Evolutionary conservation across 345 rosid species (phyloP), one percentile per base, ranked within the genome.

Genomic region (Sonneratia alba): DNA sequence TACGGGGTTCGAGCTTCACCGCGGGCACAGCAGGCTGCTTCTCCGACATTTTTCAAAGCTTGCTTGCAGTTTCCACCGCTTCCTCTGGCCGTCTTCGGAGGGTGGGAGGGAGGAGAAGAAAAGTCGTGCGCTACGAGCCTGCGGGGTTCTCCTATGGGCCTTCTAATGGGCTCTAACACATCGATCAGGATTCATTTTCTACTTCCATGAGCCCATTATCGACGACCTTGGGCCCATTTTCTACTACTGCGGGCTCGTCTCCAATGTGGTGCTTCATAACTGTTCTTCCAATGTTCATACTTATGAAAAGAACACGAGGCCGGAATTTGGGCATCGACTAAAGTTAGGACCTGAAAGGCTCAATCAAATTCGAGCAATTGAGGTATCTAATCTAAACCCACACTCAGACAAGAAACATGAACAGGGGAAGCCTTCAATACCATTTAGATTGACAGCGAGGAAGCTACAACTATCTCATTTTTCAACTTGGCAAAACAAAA

Each of bases 1-100:
- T 77, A 37, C 64, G 78, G 9, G 81, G 77, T 76, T 94, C 95
- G 61, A 85, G 36, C 77, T 91, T 89, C 67, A 91, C 70, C 42
- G 48, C 62, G 62, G 65, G 63, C 24, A 40, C 43, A 4, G 40
- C 42, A 40, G 63, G 22, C 63, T 72, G 67, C 22, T 37, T 68
- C 61, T 43, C 51, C 72, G 70, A 32, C 71, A 22, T 45, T 72
- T 12, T 53, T 32, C 38, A 6, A 7, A 66, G 24, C 69, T 66
- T 7, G 42, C 9, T 38, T 66, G 48, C 69, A 67, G 36, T 43
- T 19, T 67, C 48, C 53, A 7, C 4, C 53, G 1, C 19, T 15
- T 24, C 66, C 36, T 22, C 16, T 34, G 37, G 37, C 27, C 38
- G 6, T 0, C 66, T 13, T 24, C 32, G 66, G 12, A 10, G 36